phyloP scores from a whole-genome alignment of 2,329 filamentous ascomycete genomes.

The Aurifilum marmelostoma region DNA sequence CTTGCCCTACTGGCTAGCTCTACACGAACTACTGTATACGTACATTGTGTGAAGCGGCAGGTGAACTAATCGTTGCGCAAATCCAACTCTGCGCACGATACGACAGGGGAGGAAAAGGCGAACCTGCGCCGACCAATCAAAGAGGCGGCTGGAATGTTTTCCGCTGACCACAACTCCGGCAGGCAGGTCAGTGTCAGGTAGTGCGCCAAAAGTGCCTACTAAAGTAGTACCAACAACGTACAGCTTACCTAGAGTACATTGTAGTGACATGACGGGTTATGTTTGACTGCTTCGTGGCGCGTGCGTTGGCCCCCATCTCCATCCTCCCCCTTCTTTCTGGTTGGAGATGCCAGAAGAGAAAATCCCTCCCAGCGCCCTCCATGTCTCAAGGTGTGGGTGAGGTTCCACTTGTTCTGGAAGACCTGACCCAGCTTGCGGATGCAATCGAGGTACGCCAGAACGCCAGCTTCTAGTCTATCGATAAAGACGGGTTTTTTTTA shows the following conservation, averaged over 20 bases:
- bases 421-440: not conserved
- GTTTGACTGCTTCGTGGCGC: not conserved
- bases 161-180: not conserved
- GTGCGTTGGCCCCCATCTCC: not conserved
- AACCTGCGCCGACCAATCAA: not conserved
- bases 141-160: not conserved
- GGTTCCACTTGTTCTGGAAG: conserved; percentile 8
- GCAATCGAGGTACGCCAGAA: not conserved
- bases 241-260: not conserved
- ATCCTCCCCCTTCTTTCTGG: not conserved
- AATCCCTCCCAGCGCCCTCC: not conserved
- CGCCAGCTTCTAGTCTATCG: not conserved
- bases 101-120: not conserved
- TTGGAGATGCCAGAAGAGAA: not conserved
- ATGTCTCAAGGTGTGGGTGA: not conserved
- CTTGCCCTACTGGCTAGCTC: not conserved
- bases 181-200: not conserved
- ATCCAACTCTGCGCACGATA: not conserved
- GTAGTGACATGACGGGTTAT: too few species aligned
- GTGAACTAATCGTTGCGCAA: not conserved
- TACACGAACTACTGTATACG: not conserved
- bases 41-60: not conserved
- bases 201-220: not conserved
- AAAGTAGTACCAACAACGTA: not conserved
- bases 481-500: not conserved